Conservation (phyloP, 2,329 filamentous ascomycete species). For the Neopestalotiopsis rosae region DNA sequence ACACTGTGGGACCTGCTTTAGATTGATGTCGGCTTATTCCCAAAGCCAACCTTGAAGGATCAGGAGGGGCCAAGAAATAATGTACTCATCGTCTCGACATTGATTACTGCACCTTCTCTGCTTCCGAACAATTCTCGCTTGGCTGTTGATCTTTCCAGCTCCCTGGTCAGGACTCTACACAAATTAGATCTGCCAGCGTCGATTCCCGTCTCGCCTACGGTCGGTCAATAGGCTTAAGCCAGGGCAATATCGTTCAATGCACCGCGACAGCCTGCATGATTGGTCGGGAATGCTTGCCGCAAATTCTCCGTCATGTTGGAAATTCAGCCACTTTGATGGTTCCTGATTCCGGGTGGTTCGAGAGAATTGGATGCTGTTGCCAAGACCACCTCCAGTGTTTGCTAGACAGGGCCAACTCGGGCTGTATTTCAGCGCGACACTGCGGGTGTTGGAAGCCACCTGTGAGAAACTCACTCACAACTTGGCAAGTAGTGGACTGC, state of each 20-base stretch:
- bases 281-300: slow-evolving; percentile 16
- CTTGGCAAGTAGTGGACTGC: not conserved
- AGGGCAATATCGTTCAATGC: not conserved
- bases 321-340: slow-evolving; percentile 7
- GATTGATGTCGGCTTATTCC: slow-evolving; percentile 38
- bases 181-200: slow-evolving; percentile 3
- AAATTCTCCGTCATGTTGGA: slow-evolving; percentile 17
- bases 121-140: not conserved
- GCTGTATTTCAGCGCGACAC: not conserved
- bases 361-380: not conserved
- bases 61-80: not conserved
- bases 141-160: not conserved
- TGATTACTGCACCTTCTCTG: not conserved
- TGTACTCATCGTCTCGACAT: not conserved
- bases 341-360: not conserved
- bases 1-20: slow-evolving; percentile 30
- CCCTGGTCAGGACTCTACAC: not conserved
- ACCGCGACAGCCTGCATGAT: slow-evolving; percentile 3
- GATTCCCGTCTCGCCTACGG: slow-evolving; percentile 8
- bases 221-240: slow-evolving; percentile 5
- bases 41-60: slow-evolving; percentile 16
- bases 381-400: not conserved
- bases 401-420: not conserved
- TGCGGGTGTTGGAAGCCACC: not conserved
- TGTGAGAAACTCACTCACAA: not conserved